phyloP scores from a whole-genome alignment of 345 rosid genomes.

The Aegle marmelos region DNA sequence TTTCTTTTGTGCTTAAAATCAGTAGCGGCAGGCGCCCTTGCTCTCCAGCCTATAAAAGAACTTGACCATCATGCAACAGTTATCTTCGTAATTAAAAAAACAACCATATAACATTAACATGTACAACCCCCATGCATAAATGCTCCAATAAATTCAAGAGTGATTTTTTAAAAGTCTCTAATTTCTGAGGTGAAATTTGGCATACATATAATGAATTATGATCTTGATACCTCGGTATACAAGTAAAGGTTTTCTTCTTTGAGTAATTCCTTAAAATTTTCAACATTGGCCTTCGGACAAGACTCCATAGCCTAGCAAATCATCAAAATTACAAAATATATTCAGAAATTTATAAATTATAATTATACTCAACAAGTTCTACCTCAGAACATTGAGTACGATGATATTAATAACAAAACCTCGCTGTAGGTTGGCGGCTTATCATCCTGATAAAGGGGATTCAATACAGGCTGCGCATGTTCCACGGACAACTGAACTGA shows the following conservation, averaged over 20 bases:
- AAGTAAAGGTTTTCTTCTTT: constrained; percentile 73
- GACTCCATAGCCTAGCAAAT: constrained; percentile 61
- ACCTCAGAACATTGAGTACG: not conserved
- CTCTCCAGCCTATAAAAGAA: constrained; percentile 48
- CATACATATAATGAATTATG: not conserved
- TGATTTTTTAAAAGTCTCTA: not conserved
- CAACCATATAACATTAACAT: not conserved
- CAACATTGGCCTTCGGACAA: constrained; percentile 55
- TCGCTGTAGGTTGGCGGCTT: constrained; percentile 38
- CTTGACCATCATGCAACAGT: not conserved
- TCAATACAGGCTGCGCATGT: constrained; percentile 46
- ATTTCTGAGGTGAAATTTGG: not conserved
- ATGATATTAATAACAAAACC: constrained; percentile 24
- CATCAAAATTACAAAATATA: not conserved
- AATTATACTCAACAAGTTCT: not conserved
- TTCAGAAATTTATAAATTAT: not conserved
- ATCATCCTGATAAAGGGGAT: constrained; percentile 55
- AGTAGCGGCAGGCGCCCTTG: constrained; percentile 76
- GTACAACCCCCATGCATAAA: not conserved
- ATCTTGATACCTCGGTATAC: constrained; percentile 58
- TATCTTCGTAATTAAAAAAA: not conserved
- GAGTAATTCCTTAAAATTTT: constrained; percentile 48
- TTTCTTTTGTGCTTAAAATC: constrained; percentile 56
- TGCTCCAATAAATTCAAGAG: not conserved
- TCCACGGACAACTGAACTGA: constrained; percentile 57